Base-by-base conservation (phyloP, 2,329 filamentous ascomycete genomes). In the Rhytidhysteron rufulum region DNA sequence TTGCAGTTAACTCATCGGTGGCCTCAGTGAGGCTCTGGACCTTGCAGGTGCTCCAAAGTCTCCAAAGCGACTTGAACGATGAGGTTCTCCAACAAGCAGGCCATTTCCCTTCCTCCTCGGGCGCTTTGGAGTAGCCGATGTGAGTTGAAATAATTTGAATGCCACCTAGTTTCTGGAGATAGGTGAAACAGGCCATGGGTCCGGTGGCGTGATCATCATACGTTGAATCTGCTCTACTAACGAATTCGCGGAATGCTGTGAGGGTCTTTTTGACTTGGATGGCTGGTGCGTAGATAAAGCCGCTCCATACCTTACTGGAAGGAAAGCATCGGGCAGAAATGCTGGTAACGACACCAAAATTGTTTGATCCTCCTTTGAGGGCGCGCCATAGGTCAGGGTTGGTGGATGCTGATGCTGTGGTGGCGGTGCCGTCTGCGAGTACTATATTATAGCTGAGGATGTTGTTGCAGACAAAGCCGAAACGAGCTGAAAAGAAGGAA, bases 121-220 rank as follows among this genome's bases (percentile, higher is more conserved):
- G 44, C 0, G 41, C 16, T 17, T 51, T 48, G 18, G 58, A 67
- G 45, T 81, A 68, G 31, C 77, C 51, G 2, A 74, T 41, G 13
- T 68, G 65, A 2, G 68, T 57, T 5, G 67, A 44, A 1, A 70
- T 69, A 18, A 72, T 67, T 50, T 79, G 13, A 67, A 70, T 2
- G n/a, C n/a, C n/a, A 13, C 72, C 77, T 0, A 78, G 78, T 52
- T 78, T 79, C 47, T 83, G 78, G 3, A 70, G 62, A 55, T 81
- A 79, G 52, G 80, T 66, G 44, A 73, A 69, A 15, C 75, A 77
- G 42, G 79, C 79, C 49, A 79, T 67, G 21, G 71, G 69, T 4
- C 73, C 58, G 3, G 74, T 72, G 2, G 58, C 58, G 17, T 76
- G 55, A 2, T 79, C 39, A 5, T 60, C 51, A 4, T 63, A 47